Percentiles rank a stretch among this genome's conserved stretches.
These are phyloP conservation scores for Podospora pseudoanserina DNA, from an alignment of 495 filamentous ascomycete species.

Conservation along the genomic window DNA sequence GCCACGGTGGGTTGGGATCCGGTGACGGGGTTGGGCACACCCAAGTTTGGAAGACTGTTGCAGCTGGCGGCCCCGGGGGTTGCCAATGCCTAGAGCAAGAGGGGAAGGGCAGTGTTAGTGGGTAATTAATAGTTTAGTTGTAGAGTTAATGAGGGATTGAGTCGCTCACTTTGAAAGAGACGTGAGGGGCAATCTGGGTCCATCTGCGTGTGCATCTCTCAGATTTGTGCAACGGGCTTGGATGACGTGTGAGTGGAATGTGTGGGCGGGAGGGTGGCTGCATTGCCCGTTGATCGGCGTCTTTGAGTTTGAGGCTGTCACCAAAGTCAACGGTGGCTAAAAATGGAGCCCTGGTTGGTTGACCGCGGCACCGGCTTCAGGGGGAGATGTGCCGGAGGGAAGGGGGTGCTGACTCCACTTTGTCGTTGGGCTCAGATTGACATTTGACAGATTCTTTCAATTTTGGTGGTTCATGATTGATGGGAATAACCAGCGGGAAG, in stretches of 20 bases:
- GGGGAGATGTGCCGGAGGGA: not conserved
- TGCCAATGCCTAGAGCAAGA: constrained; percentile 17
- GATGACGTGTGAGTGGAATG: not conserved
- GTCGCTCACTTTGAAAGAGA: too few species aligned
- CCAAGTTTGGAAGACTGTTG: constrained; percentile 31
- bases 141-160: not conserved
- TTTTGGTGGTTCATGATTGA: not conserved
- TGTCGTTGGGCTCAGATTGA: not conserved
- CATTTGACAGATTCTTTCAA: not conserved
- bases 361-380: not conserved
- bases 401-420: not conserved
- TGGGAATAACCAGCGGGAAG: not conserved
- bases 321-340: not conserved
- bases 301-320: not conserved
- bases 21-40: constrained; percentile 45
- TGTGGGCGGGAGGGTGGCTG: not conserved
- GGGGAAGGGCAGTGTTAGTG: not conserved
- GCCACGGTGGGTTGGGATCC: constrained; percentile 46
- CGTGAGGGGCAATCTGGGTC: too few species aligned
- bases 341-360: not conserved
- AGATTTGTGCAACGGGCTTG: not conserved
- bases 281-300: not conserved
- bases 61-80: constrained; percentile 25
- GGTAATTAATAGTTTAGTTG: not conserved
- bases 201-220: not conserved